Conservation (phyloP, 257 asterid species). For the Anisodus acutangulus region DNA sequence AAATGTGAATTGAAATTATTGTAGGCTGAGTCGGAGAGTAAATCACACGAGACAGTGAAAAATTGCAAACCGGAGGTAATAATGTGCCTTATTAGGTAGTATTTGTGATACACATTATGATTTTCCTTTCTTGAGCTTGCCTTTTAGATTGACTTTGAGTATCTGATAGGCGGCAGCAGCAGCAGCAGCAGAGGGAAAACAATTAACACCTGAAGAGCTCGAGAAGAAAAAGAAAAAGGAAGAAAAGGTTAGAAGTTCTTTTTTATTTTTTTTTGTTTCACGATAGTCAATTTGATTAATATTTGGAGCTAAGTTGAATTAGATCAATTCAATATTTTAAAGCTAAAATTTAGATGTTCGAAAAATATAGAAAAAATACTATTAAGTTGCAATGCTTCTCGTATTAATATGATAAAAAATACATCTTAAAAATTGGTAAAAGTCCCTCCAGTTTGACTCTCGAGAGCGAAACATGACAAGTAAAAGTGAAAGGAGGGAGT, state of each 20-base stretch:
- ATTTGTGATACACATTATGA: neutral
- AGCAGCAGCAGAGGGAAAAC: slow-evolving; percentile 48
- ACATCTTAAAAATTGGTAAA: no score
- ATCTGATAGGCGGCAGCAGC: slow-evolving; percentile 38
- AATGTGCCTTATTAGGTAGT: neutral
- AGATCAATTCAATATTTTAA: no score
- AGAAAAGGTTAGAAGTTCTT: slow-evolving; percentile 63
- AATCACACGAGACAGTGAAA: neutral
- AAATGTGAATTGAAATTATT: neutral
- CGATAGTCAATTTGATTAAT: no score
- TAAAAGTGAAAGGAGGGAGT: no score
- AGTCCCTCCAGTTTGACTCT: no score
- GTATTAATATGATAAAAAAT: no score
- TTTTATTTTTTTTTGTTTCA: no score
- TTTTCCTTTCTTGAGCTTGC: neutral
- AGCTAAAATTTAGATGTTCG: no score
- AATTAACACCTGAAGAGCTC: slow-evolving; percentile 68
- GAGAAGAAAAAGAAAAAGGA: slow-evolving; percentile 95
- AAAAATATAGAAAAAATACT: no score
- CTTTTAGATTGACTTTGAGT: neutral
- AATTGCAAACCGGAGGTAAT: slow-evolving; percentile 1
- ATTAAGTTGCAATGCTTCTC: no score
- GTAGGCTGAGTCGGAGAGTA: slow-evolving; percentile 3
- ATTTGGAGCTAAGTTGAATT: no score
- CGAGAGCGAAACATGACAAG: no score